These are phyloP conservation scores for Podaxis mareebaensis DNA, from an alignment of 768 basidiomycete genomes.

Conservation along the genomic window DNA sequence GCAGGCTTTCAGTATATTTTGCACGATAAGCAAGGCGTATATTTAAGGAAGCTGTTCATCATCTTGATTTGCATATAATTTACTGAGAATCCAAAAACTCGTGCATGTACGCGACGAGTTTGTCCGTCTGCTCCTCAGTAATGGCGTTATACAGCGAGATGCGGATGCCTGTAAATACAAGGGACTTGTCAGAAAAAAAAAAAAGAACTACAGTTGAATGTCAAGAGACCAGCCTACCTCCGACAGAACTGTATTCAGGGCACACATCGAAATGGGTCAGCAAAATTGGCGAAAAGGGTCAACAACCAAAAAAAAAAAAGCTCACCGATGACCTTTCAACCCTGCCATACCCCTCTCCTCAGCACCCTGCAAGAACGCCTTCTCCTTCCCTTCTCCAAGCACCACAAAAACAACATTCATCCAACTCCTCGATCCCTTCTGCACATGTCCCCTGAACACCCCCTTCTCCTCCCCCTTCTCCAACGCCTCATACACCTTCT, in stretches of 20 bases:
- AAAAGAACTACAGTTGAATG: not conserved
- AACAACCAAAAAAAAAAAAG: slow-evolving; percentile 17
- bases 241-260: slow-evolving; percentile 1
- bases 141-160: slow-evolving; percentile 90
- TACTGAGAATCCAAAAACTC: slow-evolving; percentile 41
- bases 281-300: not conserved
- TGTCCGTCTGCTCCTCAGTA: slow-evolving; percentile 70
- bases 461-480: slow-evolving; percentile 71
- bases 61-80: not conserved
- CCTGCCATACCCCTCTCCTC: slow-evolving; percentile 79
- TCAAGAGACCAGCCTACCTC: slow-evolving; percentile 3
- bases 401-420: slow-evolving; percentile 95
- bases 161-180: slow-evolving; percentile 67
- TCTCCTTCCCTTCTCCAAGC: slow-evolving; percentile 68
- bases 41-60: not conserved
- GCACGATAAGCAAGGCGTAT: too few relatives aligned
- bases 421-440: slow-evolving; percentile 78
- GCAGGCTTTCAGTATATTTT: too few relatives aligned
- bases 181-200: not conserved
- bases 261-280: not conserved
- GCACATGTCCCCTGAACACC: slow-evolving; percentile 70
- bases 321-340: slow-evolving; percentile 90
- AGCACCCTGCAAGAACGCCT: slow-evolving; percentile 78
- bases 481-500: slow-evolving; percentile 73
- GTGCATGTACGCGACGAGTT: slow-evolving; percentile 57